phyloP scores from a whole-genome alignment of 306 rosid genomes.

The Vigna unguiculata region DNA sequence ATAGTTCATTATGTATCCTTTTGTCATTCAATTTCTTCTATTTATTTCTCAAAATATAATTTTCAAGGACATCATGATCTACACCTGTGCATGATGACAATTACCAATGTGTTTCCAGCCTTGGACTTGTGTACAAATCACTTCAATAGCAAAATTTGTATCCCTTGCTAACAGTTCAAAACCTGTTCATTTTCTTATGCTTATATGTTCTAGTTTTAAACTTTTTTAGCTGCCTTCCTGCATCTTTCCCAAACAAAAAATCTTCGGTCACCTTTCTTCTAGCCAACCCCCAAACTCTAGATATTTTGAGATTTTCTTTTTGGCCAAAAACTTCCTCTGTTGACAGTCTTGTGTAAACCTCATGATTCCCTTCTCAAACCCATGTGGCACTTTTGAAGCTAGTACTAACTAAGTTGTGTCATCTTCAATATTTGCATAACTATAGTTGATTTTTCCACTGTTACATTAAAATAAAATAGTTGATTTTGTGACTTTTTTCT shows the following conservation, averaged over 20 bases:
- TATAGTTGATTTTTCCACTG: too few species aligned
- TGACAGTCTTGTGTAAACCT: slow-evolving; percentile 49
- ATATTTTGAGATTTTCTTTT: slow-evolving; percentile 14
- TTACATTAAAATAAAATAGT: too few species aligned
- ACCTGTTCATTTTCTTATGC: too few species aligned
- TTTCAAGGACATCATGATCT: too few species aligned
- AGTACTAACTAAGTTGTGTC: slow-evolving; percentile 53
- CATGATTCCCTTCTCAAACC: slow-evolving; percentile 53
- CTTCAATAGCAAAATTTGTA: too few species aligned
- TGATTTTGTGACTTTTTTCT: too few species aligned
- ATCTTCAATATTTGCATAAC: slow-evolving; percentile 3
- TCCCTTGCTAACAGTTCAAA: too few species aligned
- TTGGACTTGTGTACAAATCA: too few species aligned
- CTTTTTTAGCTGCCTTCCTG: neutral
- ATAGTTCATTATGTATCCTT: neutral
- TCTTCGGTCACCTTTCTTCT: slow-evolving; percentile 20
- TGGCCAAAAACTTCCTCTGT: slow-evolving; percentile 12
- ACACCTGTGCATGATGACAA: too few species aligned
- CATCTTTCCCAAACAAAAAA: neutral
- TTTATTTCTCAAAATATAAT: too few species aligned
- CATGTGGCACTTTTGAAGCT: slow-evolving; percentile 51
- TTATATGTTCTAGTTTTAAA: slow-evolving; percentile 17
- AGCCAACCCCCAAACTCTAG: slow-evolving; percentile 13
- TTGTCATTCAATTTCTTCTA: too few species aligned
- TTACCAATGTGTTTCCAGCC: too few species aligned